Conservation (phyloP, 352 stramenopile genomes). For the Phytophthora capsici region DNA sequence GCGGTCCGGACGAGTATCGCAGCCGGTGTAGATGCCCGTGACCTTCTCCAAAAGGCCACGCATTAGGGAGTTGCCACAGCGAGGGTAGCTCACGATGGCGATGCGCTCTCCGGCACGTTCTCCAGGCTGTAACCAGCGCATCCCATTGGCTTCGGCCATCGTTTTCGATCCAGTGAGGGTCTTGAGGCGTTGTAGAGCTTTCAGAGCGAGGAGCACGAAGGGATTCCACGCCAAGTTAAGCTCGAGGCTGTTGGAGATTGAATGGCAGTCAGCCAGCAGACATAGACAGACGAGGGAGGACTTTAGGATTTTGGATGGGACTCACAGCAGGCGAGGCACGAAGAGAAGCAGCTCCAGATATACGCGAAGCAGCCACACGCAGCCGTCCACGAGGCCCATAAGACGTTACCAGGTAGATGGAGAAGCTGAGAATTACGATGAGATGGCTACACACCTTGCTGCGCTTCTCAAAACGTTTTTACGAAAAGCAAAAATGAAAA, state of each 20-base stretch:
- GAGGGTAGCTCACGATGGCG: conserved; percentile 96
- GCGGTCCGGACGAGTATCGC: conserved; percentile 95
- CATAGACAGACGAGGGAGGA: conserved; percentile 32
- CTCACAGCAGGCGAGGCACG: conserved; percentile 72
- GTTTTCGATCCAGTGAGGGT: conserved; percentile 8
- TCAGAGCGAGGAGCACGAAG: conserved; percentile 56
- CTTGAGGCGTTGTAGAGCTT: conserved; percentile 44
- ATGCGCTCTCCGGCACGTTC: conserved; percentile 78
- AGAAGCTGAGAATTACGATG: not conserved
- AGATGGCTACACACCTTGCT: not conserved
- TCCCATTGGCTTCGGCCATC: conserved; percentile 19
- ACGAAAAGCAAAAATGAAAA: no score
- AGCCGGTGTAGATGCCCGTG: conserved; percentile 96
- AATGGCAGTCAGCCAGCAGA: conserved; percentile 26
- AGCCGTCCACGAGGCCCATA: conserved; percentile 37
- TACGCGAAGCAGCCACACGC: conserved; percentile 59
- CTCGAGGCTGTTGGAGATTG: conserved; percentile 40
- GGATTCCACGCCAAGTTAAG: conserved; percentile 78
- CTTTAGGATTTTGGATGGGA: conserved; percentile 6
- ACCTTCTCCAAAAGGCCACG: conserved; percentile 95
- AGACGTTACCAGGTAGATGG: not conserved
- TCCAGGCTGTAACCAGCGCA: conserved; percentile 74
- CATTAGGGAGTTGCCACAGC: conserved; percentile 97
- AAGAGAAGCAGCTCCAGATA: conserved; percentile 74
- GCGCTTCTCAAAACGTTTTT: no score